These are phyloP conservation scores for Lecanicillium sp. DNA, from an alignment of 2,329 filamentous ascomycete species.

Conservation along the genomic window DNA sequence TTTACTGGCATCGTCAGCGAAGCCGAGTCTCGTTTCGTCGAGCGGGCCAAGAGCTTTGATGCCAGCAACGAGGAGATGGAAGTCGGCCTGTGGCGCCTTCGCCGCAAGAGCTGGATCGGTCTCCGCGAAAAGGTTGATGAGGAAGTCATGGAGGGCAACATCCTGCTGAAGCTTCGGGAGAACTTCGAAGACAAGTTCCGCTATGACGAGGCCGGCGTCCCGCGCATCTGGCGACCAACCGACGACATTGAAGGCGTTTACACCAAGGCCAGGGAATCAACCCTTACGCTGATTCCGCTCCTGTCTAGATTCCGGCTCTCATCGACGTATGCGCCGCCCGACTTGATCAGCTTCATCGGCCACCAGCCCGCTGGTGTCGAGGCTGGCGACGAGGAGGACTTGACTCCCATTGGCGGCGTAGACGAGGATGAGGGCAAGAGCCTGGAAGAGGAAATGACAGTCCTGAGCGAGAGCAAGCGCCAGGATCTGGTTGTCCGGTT, in stretches of 20 bases:
- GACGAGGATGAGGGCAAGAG: slow-evolving; percentile 94
- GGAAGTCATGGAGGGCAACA: slow-evolving; percentile 96
- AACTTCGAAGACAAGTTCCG: slow-evolving; percentile 99
- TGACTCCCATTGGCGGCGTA: slow-evolving; percentile 82
- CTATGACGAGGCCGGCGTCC: slow-evolving; percentile 91
- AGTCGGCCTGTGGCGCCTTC: slow-evolving; percentile 83
- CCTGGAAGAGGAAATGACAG: slow-evolving; percentile 90
- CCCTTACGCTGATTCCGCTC: slow-evolving; percentile 81
- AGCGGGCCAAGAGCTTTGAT: slow-evolving; percentile 87
- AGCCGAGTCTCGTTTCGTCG: slow-evolving; percentile 77
- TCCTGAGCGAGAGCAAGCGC: slow-evolving; percentile 83
- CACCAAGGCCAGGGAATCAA: slow-evolving; percentile 86
- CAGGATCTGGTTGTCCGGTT: slow-evolving; percentile 90
- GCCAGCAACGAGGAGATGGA: slow-evolving; percentile 87
- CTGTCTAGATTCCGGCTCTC: slow-evolving; percentile 76
- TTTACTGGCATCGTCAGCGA: slow-evolving; percentile 79
- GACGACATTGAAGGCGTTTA: slow-evolving; percentile 97
- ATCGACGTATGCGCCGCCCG: slow-evolving; percentile 66
- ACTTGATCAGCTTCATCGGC: slow-evolving; percentile 80
- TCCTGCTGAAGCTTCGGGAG: slow-evolving; percentile 88
- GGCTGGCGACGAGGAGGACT: slow-evolving; percentile 80
- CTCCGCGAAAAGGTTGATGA: slow-evolving; percentile 88
- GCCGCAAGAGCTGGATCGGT: slow-evolving; percentile 90
- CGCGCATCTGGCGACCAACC: slow-evolving; percentile 90
- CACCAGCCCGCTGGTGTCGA: slow-evolving; percentile 66